Percentiles rank a stretch among this genome's conserved stretches.
phyloP scores from a whole-genome alignment of 2,329 filamentous ascomycete genomes.

The Dichotomopilus funicola region DNA sequence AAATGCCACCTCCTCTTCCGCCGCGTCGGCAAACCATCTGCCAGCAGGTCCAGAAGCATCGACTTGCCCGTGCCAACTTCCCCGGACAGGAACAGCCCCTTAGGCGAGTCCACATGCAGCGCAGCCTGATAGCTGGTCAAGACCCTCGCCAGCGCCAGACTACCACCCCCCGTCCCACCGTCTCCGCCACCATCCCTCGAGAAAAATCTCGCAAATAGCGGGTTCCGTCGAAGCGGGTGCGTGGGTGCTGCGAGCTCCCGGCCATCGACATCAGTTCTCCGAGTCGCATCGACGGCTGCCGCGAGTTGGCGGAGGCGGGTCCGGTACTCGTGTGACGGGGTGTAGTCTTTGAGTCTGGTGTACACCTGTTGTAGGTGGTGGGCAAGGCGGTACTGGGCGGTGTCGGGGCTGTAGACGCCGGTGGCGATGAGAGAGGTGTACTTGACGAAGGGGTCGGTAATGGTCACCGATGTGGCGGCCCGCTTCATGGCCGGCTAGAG shows the following conservation, averaged over 20 bases:
- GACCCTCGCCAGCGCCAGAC: conserved; percentile 60
- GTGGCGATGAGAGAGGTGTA: conserved; percentile 66
- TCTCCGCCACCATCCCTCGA: conserved; percentile 48
- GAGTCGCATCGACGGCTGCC: conserved; percentile 35
- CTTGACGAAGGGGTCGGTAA: conserved; percentile 68
- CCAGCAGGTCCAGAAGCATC: conserved; percentile 79
- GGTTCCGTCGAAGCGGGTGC: conserved; percentile 53
- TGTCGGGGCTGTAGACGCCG: conserved; percentile 60
- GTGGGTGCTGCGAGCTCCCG: conserved; percentile 40
- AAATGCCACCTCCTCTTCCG: conserved; percentile 76
- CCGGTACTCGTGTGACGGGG: conserved; percentile 63
- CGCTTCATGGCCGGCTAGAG: conserved; percentile 28
- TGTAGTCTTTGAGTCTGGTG: conserved; percentile 68
- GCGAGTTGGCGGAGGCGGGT: conserved; percentile 57
- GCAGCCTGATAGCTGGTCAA: conserved; percentile 66
- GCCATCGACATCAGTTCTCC: conserved; percentile 27
- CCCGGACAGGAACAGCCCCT: conserved; percentile 69
- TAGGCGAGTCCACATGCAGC: conserved; percentile 63
- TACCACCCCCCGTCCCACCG: conserved; percentile 18
- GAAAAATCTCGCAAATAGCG: conserved; percentile 55
- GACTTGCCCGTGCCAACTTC: conserved; percentile 80
- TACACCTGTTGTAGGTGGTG: conserved; percentile 74
- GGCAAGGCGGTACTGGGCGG: conserved; percentile 65
- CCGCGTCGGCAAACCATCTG: conserved; percentile 65
- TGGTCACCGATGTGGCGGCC: conserved; percentile 44